Evolutionary conservation across 2,329 filamentous ascomycete species (phyloP).

Genomic region (Pseudomassariella vexata): DNA sequence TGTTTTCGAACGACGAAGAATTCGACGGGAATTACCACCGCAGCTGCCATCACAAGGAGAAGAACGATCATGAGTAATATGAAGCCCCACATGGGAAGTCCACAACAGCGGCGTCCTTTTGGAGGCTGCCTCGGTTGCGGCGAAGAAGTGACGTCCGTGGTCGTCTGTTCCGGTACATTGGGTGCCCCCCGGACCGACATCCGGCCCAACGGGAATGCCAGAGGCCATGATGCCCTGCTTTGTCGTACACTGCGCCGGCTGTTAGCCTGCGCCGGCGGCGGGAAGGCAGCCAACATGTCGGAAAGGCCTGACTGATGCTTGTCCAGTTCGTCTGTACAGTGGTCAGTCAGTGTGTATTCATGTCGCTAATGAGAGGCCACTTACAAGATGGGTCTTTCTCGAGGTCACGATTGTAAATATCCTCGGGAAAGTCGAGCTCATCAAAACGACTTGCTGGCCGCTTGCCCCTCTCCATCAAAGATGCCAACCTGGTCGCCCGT

Average conservation of each 20-base stretch:
- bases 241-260: conserved; percentile 34
- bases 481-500: conserved; percentile 78
- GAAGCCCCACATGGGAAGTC: conserved; percentile 75
- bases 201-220: conserved; percentile 25
- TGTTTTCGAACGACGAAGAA: conserved; percentile 55
- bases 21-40: conserved; percentile 71
- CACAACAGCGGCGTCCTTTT: conserved; percentile 66
- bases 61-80: conserved; percentile 59
- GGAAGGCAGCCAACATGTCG: conserved; percentile 62
- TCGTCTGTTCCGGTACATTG: not conserved
- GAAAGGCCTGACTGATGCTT: conserved; percentile 50
- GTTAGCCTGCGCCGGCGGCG: conserved; percentile 50
- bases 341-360: conserved; percentile 9
- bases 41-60: conserved; percentile 69
- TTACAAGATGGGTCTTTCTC: conserved; percentile 35
- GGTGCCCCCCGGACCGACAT: conserved; percentile 10
- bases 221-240: conserved; percentile 46
- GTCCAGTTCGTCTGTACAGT: conserved; percentile 27
- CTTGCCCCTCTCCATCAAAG: conserved; percentile 79
- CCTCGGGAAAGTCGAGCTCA: conserved; percentile 45
- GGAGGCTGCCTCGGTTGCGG: not conserved
- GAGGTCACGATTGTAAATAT: conserved; percentile 31
- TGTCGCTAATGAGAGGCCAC: conserved; percentile 9
- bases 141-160: not conserved
- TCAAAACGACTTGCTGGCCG: conserved; percentile 55